Base-by-base conservation (phyloP, 257 asterid species). In the Solanum sparsipilum region DNA sequence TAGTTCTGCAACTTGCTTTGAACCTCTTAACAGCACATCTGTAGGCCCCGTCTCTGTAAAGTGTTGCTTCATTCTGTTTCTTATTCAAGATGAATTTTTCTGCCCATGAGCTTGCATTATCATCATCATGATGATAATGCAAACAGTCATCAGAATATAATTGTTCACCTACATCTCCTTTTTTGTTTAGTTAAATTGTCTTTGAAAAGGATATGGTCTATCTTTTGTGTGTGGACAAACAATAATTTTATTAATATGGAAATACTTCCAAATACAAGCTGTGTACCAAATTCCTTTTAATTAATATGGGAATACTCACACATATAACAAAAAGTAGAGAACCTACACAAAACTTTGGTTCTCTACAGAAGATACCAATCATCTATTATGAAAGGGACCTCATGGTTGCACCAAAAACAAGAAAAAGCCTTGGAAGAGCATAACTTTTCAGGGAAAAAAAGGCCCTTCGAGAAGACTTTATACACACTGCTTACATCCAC, bases 1-100 rank as follows among this genome's bases (percentile, higher is more conserved):
- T 88, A 46, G 74, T 32, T 68, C 60, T 86, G 86, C 84, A 4
- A 16, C 46, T 91, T 86, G 81, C 71, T 88, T 67, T 73, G 35
- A 67, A 65, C 15, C 3, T 86, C 85, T 29, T 82, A 48, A 82
- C 38, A 29, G 70, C 68, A 82, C 70, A 48, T 82, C 70, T 82
- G 18, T 82, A 52, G 41, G 84, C 67, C 35, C 29, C 84, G 25
- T 73, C 44, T 71, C 46, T 27, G 34, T 21, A 86, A 86, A 72
- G 23, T 65, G 73, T 48, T 32, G 29, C 68, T 81, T 81, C 38
- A 46, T 86, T 32, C 72, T 71, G 65, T 73, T 44, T 73, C 84
- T 46, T 72, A 46, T 52, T 48, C 31, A 16, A 32, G 23, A 86
- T 71, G 84, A 85, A 15, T 25, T 25, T 39, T 25, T 46, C 35